Conservation (phyloP, 1,284 basidiomycete genomes). For the Ustilago trichophora region DNA sequence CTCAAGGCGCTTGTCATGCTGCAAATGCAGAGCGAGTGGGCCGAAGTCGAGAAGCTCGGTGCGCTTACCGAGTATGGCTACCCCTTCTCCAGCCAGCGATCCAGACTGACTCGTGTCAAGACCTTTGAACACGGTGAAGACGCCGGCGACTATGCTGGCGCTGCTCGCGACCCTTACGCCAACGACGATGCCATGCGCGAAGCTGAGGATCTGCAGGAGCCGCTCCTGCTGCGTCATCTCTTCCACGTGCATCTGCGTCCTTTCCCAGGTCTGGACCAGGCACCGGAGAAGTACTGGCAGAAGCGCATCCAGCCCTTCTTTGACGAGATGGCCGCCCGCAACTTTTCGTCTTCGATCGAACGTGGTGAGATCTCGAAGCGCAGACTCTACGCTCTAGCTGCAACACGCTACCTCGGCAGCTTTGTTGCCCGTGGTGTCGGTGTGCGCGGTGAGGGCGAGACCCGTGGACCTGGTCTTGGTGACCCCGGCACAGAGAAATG, state of each 20-base stretch:
- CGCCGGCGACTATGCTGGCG: conserved; percentile 44
- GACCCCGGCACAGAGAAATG: conserved; percentile 59
- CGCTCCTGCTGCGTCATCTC: conserved; percentile 61
- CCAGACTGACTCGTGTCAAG: conserved; percentile 52
- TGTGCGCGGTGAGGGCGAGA: conserved; percentile 60
- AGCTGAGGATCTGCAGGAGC: conserved; percentile 54
- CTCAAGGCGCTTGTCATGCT: conserved; percentile 63
- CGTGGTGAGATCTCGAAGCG: conserved; percentile 57
- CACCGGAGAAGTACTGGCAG: conserved; percentile 61
- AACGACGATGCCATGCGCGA: conserved; percentile 52
- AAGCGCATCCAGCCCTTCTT: conserved; percentile 62
- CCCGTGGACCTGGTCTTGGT: conserved; percentile 60
- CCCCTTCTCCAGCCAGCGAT: conserved; percentile 55
- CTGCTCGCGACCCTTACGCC: conserved; percentile 54
- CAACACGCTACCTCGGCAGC: conserved; percentile 60
- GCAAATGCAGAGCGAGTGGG: conserved; percentile 61
- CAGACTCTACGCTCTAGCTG: conserved; percentile 54
- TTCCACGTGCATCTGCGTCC: conserved; percentile 60
- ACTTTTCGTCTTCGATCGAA: conserved; percentile 59
- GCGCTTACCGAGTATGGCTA: conserved; percentile 61
- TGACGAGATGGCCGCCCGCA: conserved; percentile 57
- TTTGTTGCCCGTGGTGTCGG: conserved; percentile 63
- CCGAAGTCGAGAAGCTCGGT: conserved; percentile 57
- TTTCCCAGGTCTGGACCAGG: conserved; percentile 58
- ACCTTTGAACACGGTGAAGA: conserved; percentile 44